Conservation (phyloP, 352 stramenopile genomes). For the Pythium folliculosum region DNA sequence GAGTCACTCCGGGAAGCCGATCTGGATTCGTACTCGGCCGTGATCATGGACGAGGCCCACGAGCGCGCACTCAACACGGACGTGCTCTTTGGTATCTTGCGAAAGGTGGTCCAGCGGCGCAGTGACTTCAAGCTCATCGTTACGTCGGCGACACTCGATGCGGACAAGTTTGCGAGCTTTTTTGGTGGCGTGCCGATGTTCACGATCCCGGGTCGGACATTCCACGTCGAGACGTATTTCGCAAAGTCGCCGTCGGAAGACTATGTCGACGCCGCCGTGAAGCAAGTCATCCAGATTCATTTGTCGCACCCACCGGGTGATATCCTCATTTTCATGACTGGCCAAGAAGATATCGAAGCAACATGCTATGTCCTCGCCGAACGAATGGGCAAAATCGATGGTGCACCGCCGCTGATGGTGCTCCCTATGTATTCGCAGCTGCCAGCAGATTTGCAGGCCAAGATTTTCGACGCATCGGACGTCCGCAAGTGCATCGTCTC, state of each 20-base stretch:
- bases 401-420: slow-evolving; percentile 94
- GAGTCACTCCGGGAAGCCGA: slow-evolving; percentile 93
- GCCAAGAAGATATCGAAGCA: slow-evolving; percentile 99
- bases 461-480: slow-evolving; percentile 97
- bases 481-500: slow-evolving; percentile 97
- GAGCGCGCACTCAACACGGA: slow-evolving; percentile 95
- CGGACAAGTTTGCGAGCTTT: slow-evolving; percentile 96
- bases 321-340: slow-evolving; percentile 99
- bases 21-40: slow-evolving; percentile 84
- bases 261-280: slow-evolving; percentile 98
- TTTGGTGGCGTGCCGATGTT: slow-evolving; percentile 98
- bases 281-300: slow-evolving; percentile 98
- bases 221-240: slow-evolving; percentile 86
- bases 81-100: slow-evolving; percentile 93
- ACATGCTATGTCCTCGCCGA: slow-evolving; percentile 94
- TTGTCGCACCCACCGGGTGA: slow-evolving; percentile 96
- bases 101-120: slow-evolving; percentile 87
- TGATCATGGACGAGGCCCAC: slow-evolving; percentile 96
- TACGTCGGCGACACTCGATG: slow-evolving; percentile 97
- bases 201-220: slow-evolving; percentile 92
- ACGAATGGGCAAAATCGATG: slow-evolving; percentile 93
- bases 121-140: slow-evolving; percentile 92
- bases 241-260: slow-evolving; percentile 95
- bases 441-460: slow-evolving; percentile 96
- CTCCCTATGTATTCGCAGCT: slow-evolving; percentile 99